Conservation (phyloP, 2,329 filamentous ascomycete species). For the Fusarium graminum region DNA sequence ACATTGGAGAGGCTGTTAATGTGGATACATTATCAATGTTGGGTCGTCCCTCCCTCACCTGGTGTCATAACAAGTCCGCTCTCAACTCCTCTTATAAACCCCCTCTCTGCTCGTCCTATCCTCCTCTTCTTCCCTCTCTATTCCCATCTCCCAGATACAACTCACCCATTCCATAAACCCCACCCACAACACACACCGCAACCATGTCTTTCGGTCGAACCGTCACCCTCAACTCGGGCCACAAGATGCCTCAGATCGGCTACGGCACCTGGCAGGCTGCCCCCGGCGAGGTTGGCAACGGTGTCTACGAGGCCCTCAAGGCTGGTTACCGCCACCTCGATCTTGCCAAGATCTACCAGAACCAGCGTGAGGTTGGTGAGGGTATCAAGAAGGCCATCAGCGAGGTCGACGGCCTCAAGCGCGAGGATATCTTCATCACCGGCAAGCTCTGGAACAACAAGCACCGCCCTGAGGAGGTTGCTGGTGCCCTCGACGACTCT, state of each 20-base stretch:
- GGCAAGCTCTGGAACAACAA: constrained; percentile 75
- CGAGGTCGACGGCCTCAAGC: constrained; percentile 65
- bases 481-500: constrained; percentile 67
- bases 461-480: constrained; percentile 71
- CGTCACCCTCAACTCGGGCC: constrained; percentile 73
- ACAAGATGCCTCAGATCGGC: constrained; percentile 72
- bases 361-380: constrained; percentile 70
- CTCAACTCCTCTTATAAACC: constrained; percentile 28
- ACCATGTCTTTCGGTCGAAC: constrained; percentile 68
- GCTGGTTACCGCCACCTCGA: constrained; percentile 74
- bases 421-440: constrained; percentile 71
- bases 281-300: constrained; percentile 72
- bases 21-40: constrained; percentile 12
- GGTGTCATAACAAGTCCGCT: constrained; percentile 16
- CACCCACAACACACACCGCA: constrained; percentile 13
- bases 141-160: not conserved
- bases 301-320: constrained; percentile 73
- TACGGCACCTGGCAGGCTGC: constrained; percentile 76
- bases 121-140: constrained; percentile 1
- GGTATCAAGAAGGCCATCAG: constrained; percentile 64
- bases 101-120: not conserved
- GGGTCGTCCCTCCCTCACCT: constrained; percentile 15
- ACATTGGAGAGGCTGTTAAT: constrained; percentile 7
- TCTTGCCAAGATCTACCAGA: constrained; percentile 69
- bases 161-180: not conserved